phyloP scores from a whole-genome alignment of 208 protist genomes.

The Leishmania amazonensis region DNA sequence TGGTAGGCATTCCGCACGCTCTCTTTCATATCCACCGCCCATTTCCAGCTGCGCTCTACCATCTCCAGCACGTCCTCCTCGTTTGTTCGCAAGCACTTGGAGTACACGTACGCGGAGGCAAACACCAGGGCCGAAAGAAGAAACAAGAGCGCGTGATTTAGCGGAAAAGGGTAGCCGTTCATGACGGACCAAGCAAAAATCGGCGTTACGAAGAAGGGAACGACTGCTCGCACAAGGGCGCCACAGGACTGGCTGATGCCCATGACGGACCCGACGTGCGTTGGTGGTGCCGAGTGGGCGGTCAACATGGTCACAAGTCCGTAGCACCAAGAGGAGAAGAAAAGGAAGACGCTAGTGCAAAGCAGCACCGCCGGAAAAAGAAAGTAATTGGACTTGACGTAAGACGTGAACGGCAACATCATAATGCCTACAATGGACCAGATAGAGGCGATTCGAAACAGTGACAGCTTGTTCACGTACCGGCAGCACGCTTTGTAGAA shows the following conservation, averaged over 20 bases:
- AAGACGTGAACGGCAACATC: conserved; percentile 31
- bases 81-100: conserved; percentile 27
- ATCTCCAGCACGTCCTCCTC: conserved; percentile 31
- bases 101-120: conserved; percentile 13
- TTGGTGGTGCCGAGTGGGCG: conserved; percentile 49
- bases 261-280: conserved; percentile 54
- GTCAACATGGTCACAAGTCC: conserved; percentile 58
- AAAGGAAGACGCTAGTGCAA: conserved; percentile 38
- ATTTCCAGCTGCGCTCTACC: neutral
- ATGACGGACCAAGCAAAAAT: conserved; percentile 69
- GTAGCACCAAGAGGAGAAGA: conserved; percentile 58
- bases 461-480: conserved; percentile 39
- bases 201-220: conserved; percentile 51
- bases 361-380: conserved; percentile 34
- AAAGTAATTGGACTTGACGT: conserved; percentile 7
- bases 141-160: conserved; percentile 66
- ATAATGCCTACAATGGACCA: conserved; percentile 11
- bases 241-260: conserved; percentile 67
- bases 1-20: neutral
- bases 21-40: neutral
- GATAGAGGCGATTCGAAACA: conserved; percentile 42
- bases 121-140: conserved; percentile 24
- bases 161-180: conserved; percentile 35
- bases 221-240: conserved; percentile 36
- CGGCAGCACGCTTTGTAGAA: conserved; percentile 41